Base-by-base conservation (phyloP, 306 rosid species). In the Cucurbita maxima region DNA sequence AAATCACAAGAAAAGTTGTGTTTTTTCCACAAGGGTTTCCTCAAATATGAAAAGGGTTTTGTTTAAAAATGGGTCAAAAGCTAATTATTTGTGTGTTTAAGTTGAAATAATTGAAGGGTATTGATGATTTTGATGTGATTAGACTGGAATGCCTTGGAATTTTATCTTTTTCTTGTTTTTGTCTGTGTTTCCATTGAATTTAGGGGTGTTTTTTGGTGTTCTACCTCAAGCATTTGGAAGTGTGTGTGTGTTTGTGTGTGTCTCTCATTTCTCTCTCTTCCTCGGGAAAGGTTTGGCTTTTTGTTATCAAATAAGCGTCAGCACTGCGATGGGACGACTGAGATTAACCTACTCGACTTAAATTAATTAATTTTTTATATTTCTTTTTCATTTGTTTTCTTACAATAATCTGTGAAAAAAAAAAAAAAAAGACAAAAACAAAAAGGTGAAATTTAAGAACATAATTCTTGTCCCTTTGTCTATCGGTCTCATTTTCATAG, bases 51-150 rank as follows among this genome's bases (percentile, higher is more conserved):
- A 48, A 14, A 12, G 53, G 53, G 48, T 44, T 12, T 8, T 8
- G 10, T 9, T 30, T 30, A 30, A 30, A 25, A 30, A 30, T 30
- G 34, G 34, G 34, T 30, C 34, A 30, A 30, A 30, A 25, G 40
- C 8, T 0, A 13, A 60, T 60, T 30, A 14, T 61, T 40, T 58
- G 59, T 44, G 4, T 43, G 12, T 44, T 30, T 45, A 16, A 7
- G 45, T 56, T 10, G 30, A 83, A 77, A 82, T 80, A 54, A 73
- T 74, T 72, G 58, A 77, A 77, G 76, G 84, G 55, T 75, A 56
- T 81, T 86, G 78, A 63, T 82, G 81, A 82, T 81, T 87, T 79
- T 81, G 85, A 76, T 76, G 77, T 82, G 85, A 90, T 86, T 84
- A 83, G 94, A 90, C 81, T 63, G 81, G 79, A 60, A 44, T 11